phyloP scores from a whole-genome alignment of 306 rosid species.

The Lathyrus sativus region DNA sequence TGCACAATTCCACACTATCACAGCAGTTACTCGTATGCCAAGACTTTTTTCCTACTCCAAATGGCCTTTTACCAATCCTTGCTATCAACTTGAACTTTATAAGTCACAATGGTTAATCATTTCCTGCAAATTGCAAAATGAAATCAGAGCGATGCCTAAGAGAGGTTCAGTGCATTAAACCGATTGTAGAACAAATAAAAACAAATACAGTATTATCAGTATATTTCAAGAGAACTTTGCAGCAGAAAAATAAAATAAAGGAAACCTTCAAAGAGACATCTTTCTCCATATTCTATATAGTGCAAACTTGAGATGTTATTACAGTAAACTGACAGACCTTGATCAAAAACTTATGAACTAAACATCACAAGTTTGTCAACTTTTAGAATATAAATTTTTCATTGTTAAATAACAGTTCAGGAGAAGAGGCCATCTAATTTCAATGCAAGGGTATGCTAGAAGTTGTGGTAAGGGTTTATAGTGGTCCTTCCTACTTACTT shows the following conservation, averaged over 20 bases:
- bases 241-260: constrained; percentile 21
- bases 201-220: constrained; percentile 13
- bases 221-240: constrained; percentile 6
- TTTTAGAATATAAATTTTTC: background rate
- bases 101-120: constrained; percentile 4
- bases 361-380: constrained; percentile 1
- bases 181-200: constrained; percentile 9
- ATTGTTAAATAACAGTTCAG: background rate
- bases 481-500: background rate
- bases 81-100: constrained; percentile 26
- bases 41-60: constrained; percentile 24
- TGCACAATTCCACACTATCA: constrained; percentile 28
- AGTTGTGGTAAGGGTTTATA: constrained; percentile 17
- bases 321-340: constrained; percentile 4
- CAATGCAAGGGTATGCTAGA: constrained; percentile 2
- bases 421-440: constrained; percentile 3
- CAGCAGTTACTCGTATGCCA: constrained; percentile 15
- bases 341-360: constrained; percentile 9
- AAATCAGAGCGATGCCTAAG: constrained; percentile 13
- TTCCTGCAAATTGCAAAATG: constrained; percentile 20
- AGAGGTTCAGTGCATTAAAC: constrained; percentile 19
- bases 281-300: constrained; percentile 6
- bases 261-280: constrained; percentile 22
- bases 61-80: constrained; percentile 25
- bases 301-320: constrained; percentile 5